Evolutionary conservation across 1,284 basidiomycete species (phyloP).

Genomic region (Volvariella volvacea): DNA sequence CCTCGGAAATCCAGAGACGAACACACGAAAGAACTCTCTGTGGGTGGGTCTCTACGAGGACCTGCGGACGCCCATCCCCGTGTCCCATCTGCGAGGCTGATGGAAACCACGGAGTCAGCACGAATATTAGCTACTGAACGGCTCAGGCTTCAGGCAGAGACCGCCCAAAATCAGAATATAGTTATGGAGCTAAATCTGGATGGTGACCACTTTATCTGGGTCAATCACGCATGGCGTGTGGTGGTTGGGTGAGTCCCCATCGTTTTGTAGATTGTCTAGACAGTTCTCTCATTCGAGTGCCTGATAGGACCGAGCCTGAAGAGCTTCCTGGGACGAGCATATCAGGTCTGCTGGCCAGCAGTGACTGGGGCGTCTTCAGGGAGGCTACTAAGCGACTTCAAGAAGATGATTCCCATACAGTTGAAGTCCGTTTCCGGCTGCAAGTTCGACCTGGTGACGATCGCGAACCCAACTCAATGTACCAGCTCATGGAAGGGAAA

Average conservation of each 20-base stretch:
- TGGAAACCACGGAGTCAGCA: conserved; percentile 61
- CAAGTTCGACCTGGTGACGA: conserved; percentile 61
- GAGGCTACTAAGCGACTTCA: conserved; percentile 84
- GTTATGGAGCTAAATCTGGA: conserved; percentile 94
- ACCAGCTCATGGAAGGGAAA: conserved; percentile 92
- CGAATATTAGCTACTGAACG: conserved; percentile 80
- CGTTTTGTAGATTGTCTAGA: too few species aligned
- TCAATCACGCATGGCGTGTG: conserved; percentile 91
- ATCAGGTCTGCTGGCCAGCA: conserved; percentile 75
- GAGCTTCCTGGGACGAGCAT: conserved; percentile 78
- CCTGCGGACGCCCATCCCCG: conserved; percentile 24
- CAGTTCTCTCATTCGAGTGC: too few species aligned
- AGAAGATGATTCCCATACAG: conserved; percentile 90
- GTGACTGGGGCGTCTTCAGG: conserved; percentile 83
- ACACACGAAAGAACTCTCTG: conserved; percentile 38
- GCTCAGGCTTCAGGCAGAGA: conserved; percentile 81
- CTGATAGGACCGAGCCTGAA: conserved; percentile 75
- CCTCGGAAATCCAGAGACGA: conserved; percentile 54
- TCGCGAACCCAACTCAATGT: conserved; percentile 48
- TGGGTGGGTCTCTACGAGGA: conserved; percentile 18
- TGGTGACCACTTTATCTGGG: conserved; percentile 87
- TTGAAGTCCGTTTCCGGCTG: conserved; percentile 88
- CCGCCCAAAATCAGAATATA: conserved; percentile 90
- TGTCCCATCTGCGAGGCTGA: conserved; percentile 36
- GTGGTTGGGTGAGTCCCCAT: conserved; percentile 78